Evolutionary conservation across 2,329 filamentous ascomycete species (phyloP).

Genomic region (Fusarium euwallaceae): DNA sequence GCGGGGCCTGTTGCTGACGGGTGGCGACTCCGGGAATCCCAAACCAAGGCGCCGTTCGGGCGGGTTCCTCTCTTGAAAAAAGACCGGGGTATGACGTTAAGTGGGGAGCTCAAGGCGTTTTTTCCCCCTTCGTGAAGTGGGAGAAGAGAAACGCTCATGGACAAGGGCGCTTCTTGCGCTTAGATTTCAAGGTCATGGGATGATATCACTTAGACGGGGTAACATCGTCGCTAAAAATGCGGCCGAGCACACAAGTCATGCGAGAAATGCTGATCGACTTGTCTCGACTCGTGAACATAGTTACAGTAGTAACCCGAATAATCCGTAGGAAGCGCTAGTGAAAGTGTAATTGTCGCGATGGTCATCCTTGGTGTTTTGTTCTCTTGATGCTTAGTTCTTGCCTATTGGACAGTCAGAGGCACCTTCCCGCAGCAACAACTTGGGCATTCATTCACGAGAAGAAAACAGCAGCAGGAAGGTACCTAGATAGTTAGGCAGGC

Average conservation of each 20-base stretch:
- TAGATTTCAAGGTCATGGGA: not conserved
- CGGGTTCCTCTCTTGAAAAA: conserved; percentile 5
- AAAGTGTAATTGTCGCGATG: not conserved
- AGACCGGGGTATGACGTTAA: conserved; percentile 30
- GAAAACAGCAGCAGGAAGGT: not conserved
- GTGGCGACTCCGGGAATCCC: conserved; percentile 25
- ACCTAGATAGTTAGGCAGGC: not conserved
- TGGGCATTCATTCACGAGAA: not conserved
- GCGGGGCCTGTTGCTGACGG: conserved; percentile 17
- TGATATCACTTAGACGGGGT: not conserved
- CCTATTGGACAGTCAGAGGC: not conserved
- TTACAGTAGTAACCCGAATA: not conserved
- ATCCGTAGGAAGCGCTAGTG: not conserved
- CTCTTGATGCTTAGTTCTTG: not conserved
- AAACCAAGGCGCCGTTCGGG: conserved; percentile 20
- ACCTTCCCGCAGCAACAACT: not conserved
- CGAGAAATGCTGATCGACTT: not conserved
- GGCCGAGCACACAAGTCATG: not conserved
- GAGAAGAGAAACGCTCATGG: not conserved
- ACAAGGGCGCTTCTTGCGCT: conserved; percentile 5
- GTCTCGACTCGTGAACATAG: not conserved
- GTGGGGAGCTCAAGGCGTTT: conserved; percentile 37
- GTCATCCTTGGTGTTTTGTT: conserved; percentile 1
- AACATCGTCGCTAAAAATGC: not conserved
- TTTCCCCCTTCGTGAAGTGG: conserved; percentile 1